These are phyloP conservation scores for Tuber aestivum DNA, from an alignment of 495 filamentous ascomycete species.

Conservation along the genomic window DNA sequence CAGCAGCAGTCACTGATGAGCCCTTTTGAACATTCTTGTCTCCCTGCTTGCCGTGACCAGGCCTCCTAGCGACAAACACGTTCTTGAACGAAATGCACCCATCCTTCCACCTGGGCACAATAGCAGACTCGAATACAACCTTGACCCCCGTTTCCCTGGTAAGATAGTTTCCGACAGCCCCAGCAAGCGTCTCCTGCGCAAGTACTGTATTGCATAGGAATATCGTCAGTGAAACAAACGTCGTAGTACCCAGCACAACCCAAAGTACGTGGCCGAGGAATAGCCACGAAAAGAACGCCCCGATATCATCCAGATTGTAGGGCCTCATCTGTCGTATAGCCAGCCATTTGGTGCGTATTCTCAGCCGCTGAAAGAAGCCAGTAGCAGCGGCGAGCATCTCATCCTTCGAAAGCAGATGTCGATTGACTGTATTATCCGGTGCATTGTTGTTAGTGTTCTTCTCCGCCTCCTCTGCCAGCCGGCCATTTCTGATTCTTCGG, in stretches of 20 bases:
- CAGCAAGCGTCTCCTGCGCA: conserved; percentile 91
- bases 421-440: neutral
- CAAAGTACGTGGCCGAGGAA: conserved; percentile 87
- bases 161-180: conserved; percentile 90
- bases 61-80: conserved; percentile 88
- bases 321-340: conserved; percentile 91
- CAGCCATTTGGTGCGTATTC: conserved; percentile 94
- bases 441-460: neutral
- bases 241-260: conserved; percentile 91
- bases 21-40: conserved; percentile 79
- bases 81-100: conserved; percentile 95
- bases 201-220: conserved; percentile 90
- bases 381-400: conserved; percentile 87
- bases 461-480: conserved; percentile 9
- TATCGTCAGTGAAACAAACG: conserved; percentile 88
- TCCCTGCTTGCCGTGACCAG: conserved; percentile 58
- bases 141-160: conserved; percentile 92
- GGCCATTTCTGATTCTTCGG: conserved; percentile 20
- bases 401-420: conserved; percentile 82
- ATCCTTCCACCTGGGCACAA: conserved; percentile 89
- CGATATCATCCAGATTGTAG: conserved; percentile 91
- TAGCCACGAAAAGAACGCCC: conserved; percentile 92
- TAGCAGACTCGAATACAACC: conserved; percentile 94
- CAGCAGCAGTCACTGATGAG: conserved; percentile 76
- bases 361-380: conserved; percentile 85